Conservation (phyloP, 805 yeast species). For the Nakazawaea pomicola region DNA sequence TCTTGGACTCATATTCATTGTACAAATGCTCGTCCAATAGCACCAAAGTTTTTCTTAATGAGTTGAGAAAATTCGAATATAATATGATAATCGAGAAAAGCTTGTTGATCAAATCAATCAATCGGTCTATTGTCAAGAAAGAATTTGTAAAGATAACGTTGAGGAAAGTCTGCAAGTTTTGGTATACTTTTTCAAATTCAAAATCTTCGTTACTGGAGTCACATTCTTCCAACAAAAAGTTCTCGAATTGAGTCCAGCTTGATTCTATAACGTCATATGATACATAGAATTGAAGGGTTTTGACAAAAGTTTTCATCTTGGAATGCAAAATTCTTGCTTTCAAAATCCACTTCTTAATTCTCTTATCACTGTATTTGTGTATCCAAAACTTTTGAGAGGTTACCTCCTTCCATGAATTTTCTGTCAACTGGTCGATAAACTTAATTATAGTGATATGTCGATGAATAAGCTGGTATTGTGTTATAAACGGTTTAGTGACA, state of each 20-base stretch:
- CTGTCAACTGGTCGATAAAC: slow-evolving; percentile 54
- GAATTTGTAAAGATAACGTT: slow-evolving; percentile 63
- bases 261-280: slow-evolving; percentile 55
- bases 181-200: slow-evolving; percentile 38
- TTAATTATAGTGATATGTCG: slow-evolving; percentile 65
- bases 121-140: slow-evolving; percentile 53
- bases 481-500: slow-evolving; percentile 60
- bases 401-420: slow-evolving; percentile 68
- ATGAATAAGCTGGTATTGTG: slow-evolving; percentile 76
- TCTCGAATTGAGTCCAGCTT: slow-evolving; percentile 40
- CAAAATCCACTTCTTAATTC: slow-evolving; percentile 48
- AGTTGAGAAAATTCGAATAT: slow-evolving; percentile 42
- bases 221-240: slow-evolving; percentile 3
- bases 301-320: slow-evolving; percentile 52
- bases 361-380: slow-evolving; percentile 35
- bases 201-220: background rate
- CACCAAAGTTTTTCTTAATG: slow-evolving; percentile 52
- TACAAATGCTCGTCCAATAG: slow-evolving; percentile 44
- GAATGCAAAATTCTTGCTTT: slow-evolving; percentile 51
- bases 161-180: slow-evolving; percentile 49
- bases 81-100: slow-evolving; percentile 43
- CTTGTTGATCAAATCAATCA: slow-evolving; percentile 41
- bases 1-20: slow-evolving; percentile 31
- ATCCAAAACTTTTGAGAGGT: slow-evolving; percentile 65
- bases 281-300: slow-evolving; percentile 49